Conservation (phyloP, 495 filamentous ascomycete species). For the Pseudoneurospora amorphoporcata region DNA sequence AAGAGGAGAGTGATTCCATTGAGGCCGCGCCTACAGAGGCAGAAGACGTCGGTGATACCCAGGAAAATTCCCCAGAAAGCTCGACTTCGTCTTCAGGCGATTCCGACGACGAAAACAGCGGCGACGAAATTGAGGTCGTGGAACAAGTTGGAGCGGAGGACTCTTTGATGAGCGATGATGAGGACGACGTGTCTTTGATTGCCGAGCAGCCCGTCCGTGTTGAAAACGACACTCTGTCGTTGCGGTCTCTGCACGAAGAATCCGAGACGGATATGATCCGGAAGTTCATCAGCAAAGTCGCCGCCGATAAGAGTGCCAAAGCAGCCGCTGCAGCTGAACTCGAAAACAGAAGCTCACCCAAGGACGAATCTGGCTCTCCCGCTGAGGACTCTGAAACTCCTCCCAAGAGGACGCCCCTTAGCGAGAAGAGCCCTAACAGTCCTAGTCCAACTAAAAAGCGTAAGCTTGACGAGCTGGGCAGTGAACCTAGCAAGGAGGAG, state of each 20-base stretch:
- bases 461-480: constrained; percentile 16
- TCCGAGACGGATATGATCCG: constrained; percentile 36
- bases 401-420: constrained; percentile 23
- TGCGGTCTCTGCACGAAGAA: constrained; percentile 20
- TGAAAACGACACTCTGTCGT: constrained; percentile 16
- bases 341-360: constrained; percentile 9
- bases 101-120: neutral
- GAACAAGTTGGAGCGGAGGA: constrained; percentile 11
- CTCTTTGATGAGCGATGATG: constrained; percentile 8
- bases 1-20: neutral
- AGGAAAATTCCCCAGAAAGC: neutral
- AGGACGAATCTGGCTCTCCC: constrained; percentile 16
- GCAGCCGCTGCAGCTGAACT: constrained; percentile 17
- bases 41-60: neutral
- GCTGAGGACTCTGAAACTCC: constrained; percentile 21
- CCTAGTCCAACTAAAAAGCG: constrained; percentile 26
- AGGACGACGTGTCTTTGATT: constrained; percentile 16
- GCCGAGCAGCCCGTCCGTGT: constrained; percentile 1
- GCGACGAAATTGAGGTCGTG: constrained; percentile 3
- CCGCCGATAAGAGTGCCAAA: constrained; percentile 33
- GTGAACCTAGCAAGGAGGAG: constrained; percentile 5
- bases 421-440: constrained; percentile 30
- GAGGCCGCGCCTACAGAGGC: neutral
- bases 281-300: constrained; percentile 34
- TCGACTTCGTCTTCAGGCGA: neutral